phyloP scores from a whole-genome alignment of 768 basidiomycete species.

The Leccinum imitatum region DNA sequence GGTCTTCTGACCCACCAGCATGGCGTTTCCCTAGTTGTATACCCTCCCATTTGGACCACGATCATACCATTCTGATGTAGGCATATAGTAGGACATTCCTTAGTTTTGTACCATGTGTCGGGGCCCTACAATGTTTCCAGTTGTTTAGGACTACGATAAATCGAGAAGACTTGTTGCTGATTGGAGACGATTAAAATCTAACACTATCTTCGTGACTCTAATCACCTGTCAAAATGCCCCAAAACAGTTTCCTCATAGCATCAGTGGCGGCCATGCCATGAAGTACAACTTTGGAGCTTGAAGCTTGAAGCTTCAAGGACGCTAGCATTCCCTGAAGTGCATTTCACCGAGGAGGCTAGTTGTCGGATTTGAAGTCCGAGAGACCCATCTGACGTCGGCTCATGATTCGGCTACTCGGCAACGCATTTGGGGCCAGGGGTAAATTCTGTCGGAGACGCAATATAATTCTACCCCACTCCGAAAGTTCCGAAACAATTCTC shows the following conservation, averaged over 20 bases:
- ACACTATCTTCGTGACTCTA: neutral
- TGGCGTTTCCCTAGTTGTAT: neutral
- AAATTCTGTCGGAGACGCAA: neutral
- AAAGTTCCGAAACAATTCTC: neutral
- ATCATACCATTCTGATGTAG: neutral
- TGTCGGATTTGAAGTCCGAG: neutral
- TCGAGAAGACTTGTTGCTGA: neutral
- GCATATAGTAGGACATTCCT: neutral
- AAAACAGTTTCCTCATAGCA: neutral
- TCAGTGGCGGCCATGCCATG: slow-evolving; percentile 4
- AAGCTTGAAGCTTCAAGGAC: neutral
- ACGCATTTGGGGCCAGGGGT: neutral
- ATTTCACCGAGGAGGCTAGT: neutral
- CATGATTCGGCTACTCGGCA: neutral
- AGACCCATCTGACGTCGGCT: neutral
- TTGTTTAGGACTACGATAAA: neutral
- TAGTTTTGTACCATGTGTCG: neutral
- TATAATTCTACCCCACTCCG: neutral
- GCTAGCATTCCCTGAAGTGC: neutral
- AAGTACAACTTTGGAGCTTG: neutral
- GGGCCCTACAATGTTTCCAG: neutral
- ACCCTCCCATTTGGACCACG: neutral
- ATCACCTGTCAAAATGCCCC: slow-evolving; percentile 2
- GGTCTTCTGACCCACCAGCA: slow-evolving; percentile 7
- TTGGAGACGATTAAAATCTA: neutral